Base-by-base conservation (phyloP, 225 moss, liverwort and hornwort genomes). In the Polytrichum commune region DNA sequence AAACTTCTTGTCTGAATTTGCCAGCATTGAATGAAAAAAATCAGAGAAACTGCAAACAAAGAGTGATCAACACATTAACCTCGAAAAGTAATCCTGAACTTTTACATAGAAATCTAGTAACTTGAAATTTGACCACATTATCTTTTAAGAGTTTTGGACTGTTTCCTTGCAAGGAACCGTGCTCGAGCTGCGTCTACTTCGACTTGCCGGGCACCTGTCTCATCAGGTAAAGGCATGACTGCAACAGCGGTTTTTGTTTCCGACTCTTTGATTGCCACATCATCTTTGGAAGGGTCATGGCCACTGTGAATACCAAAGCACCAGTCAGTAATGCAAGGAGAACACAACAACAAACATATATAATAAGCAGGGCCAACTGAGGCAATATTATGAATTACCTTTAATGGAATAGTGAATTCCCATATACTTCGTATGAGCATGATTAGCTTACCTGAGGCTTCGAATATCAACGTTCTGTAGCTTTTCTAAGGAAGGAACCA, bases 81-180 rank as follows among this genome's bases (percentile, higher is more conserved):
- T 13, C 13, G 3, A 16, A 38, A 46, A 46, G 46, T 46, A 46
- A 46, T 16, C 46, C 4, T 46, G 46, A 16, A 13, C 46, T 16
- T 26, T 38, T 10, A 9, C 4, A 46, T 46, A 4, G 46, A 46
- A 3, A 46, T 46, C 16, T 46, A 46, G 16, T 0, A 16, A 1
- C 46, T 46, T 13, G 46, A 46, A 13, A 46, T 46, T 46, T 46
- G 16, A 46, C 13, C 46, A 46, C 46, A 46, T 16, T 46, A 46
- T 46, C 46, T 46, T 16, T 93, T 89, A 19, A 75, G 29, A 18
- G 85, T 69, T 57, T 96, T 96, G 0, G 90, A 88, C 68, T 89
- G 90, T 75, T 96, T 93, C 57, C 95, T 81, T 69, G 86, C 91
- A 27, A 93, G 87, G 57, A 85, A 96, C 25, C 93, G 85, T 33